Base-by-base conservation (phyloP, 2,329 filamentous ascomycete species). In the Hypoxylon rubiginosum region DNA sequence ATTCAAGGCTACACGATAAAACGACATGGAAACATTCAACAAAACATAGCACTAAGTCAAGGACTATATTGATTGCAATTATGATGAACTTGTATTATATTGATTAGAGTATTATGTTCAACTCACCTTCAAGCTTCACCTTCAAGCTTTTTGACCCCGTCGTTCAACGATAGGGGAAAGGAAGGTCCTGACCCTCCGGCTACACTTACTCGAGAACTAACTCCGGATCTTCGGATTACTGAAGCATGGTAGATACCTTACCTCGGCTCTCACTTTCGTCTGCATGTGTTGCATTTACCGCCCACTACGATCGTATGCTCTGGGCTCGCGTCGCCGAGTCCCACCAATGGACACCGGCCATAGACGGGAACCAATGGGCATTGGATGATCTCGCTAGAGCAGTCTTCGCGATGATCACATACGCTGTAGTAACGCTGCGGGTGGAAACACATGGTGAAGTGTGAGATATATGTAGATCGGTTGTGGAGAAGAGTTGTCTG, bases 371-470 rank as follows among this genome's bases (percentile, higher is more conserved):
- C 63, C 15, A 66, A 30, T 24, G 39, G 5, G n/a, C 66, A 69
- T 3, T 62, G 1, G 15, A 61, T 56, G 26, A 66, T 17, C 41
- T 66, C 28, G 39, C 63, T 69, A 13, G 63, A 64, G 15, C 62
- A 68, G 24, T 43, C 24, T 36, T 48, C 19, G 36, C 70, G 71
- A 45, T 69, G 63, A 11, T 62, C 59, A 28, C 72, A 73, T 19
- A 15, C 34, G 15, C 19, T n/a, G 56, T 51, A 72, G 15, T 54
- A 28, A 11, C 58, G 45, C 46, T 68, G 61, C 13, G 64, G 66
- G 45, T 66, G 65, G 46, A 59, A 68, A 46, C 71, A 72, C 71
- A 74, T 73, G 39, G 30, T 69, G 65, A 50, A 41, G 19, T 50
- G 21, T 34, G 48, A 24, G 26, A 57, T 36, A 30, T 26, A 36